Conservation (phyloP, 1,284 basidiomycete species). For the Golubevia pallescens region DNA sequence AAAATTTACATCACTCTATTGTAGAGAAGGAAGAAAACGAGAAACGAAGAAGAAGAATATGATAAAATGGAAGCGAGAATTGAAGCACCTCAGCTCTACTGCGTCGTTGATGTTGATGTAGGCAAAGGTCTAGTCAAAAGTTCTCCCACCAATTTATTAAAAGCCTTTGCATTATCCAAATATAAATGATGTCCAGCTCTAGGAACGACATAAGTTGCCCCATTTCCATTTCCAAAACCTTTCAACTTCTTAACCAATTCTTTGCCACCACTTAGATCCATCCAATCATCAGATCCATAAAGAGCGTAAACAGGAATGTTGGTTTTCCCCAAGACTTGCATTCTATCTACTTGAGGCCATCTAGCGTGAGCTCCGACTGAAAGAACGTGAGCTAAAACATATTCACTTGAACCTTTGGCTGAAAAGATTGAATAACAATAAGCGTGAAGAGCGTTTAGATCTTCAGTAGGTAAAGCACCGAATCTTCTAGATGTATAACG, state of each 20-base stretch:
- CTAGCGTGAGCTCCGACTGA: conserved; percentile 53
- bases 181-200: conserved; percentile 57
- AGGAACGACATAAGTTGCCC: conserved; percentile 37
- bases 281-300: conserved; percentile 61
- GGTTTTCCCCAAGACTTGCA: conserved; percentile 19
- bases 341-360: conserved; percentile 43
- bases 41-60: too few relatives aligned
- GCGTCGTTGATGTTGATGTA: too few relatives aligned
- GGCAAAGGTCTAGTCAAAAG: too few relatives aligned
- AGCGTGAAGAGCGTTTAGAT: conserved; percentile 45
- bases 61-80: too few relatives aligned
- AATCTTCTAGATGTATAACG: conserved; percentile 52
- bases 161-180: conserved; percentile 38
- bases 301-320: conserved; percentile 53
- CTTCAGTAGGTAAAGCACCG: conserved; percentile 36
- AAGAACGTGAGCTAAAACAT: conserved; percentile 47
- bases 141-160: too few relatives aligned
- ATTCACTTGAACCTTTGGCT: conserved; percentile 46
- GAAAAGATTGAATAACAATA: conserved; percentile 57
- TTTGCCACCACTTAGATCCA: conserved; percentile 48
- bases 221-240: conserved; percentile 30
- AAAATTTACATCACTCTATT: too few relatives aligned
- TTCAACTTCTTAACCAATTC: conserved; percentile 29
- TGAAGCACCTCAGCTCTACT: too few relatives aligned
- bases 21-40: too few relatives aligned